A percentile compares a stretch with the other conserved stretches of the same genome.
These are phyloP conservation scores for Nakazawaea laoshanensis DNA, from an alignment of 805 yeast species.

Conservation along the genomic window DNA sequence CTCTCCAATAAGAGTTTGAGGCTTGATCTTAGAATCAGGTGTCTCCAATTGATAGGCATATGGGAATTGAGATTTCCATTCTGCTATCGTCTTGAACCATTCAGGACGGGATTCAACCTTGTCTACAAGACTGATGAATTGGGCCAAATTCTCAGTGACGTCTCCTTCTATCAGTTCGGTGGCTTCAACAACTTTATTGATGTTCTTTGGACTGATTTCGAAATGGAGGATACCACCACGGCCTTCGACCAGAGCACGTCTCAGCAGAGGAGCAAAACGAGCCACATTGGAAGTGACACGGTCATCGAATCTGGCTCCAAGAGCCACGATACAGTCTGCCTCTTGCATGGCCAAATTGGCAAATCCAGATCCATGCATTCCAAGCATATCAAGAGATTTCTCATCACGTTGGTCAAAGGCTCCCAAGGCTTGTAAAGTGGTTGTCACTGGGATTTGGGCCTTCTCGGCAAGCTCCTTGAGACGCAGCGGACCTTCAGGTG, in stretches of 20 bases:
- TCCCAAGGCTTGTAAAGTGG: slow-evolving; percentile 90
- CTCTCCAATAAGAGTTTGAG: slow-evolving; percentile 83
- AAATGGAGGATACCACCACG: slow-evolving; percentile 97
- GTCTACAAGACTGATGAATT: slow-evolving; percentile 63
- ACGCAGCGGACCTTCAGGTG: slow-evolving; percentile 70
- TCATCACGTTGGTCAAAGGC: slow-evolving; percentile 88
- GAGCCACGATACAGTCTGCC: slow-evolving; percentile 87
- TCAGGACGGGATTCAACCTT: slow-evolving; percentile 59
- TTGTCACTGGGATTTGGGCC: slow-evolving; percentile 92
- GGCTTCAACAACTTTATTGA: slow-evolving; percentile 94
- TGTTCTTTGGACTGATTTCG: slow-evolving; percentile 93
- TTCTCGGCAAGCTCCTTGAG: slow-evolving; percentile 82
- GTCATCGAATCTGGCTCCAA: slow-evolving; percentile 97
- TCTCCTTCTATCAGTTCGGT: slow-evolving; percentile 97
- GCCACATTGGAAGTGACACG: slow-evolving; percentile 87
- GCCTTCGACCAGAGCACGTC: slow-evolving; percentile 75
- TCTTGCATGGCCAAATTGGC: slow-evolving; percentile 92
- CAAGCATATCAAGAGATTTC: slow-evolving; percentile 90
- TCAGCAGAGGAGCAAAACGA: slow-evolving; percentile 92
- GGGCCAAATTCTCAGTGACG: slow-evolving; percentile 67
- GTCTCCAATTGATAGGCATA: slow-evolving; percentile 76
- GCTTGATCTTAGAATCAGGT: slow-evolving; percentile 74
- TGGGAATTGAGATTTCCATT: slow-evolving; percentile 85
- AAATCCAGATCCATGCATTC: slow-evolving; percentile 96
- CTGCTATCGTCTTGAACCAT: slow-evolving; percentile 69